phyloP scores from a whole-genome alignment of 2,329 filamentous ascomycete species.

The Fusarium sp. region DNA sequence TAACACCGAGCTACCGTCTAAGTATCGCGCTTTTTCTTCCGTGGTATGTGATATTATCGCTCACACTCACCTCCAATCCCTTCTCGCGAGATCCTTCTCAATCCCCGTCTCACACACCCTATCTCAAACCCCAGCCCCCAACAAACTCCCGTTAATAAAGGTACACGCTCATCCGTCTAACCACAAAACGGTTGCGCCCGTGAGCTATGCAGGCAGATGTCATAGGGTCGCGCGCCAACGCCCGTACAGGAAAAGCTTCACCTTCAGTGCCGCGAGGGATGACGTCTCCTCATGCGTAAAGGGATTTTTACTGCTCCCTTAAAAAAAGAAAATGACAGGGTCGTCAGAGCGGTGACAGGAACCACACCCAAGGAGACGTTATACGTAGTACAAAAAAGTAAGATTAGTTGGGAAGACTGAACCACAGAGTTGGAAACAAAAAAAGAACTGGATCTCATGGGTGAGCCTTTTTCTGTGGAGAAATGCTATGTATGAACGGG shows the following conservation, averaged over 20 bases:
- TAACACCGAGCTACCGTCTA: slow-evolving; percentile 11
- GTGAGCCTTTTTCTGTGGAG: slow-evolving; percentile 34
- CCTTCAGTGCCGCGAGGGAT: slow-evolving; percentile 12
- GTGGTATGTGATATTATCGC: slow-evolving; percentile 7
- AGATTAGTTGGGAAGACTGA: not conserved
- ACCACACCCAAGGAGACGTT: not conserved
- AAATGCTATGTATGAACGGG: slow-evolving; percentile 24
- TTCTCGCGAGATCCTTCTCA: not conserved
- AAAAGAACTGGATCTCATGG: slow-evolving; percentile 13
- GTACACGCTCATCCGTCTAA: slow-evolving; percentile 9
- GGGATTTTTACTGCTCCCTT: slow-evolving; percentile 25
- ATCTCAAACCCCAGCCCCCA: not conserved
- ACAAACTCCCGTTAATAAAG: not conserved
- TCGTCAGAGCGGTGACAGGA: slow-evolving; percentile 23
- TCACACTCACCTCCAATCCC: no score
- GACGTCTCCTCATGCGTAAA: slow-evolving; percentile 37
- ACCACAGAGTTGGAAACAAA: not conserved
- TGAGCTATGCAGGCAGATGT: slow-evolving; percentile 39
- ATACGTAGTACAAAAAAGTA: not conserved
- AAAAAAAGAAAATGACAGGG: not conserved
- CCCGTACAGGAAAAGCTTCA: slow-evolving; percentile 17
- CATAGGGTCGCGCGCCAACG: slow-evolving; percentile 34
- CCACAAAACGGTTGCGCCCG: slow-evolving; percentile 5
- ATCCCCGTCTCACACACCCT: slow-evolving; percentile 7
- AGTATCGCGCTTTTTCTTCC: not conserved